phyloP scores from a whole-genome alignment of 805 yeast genomes.

The Candida arabinofermentans region DNA sequence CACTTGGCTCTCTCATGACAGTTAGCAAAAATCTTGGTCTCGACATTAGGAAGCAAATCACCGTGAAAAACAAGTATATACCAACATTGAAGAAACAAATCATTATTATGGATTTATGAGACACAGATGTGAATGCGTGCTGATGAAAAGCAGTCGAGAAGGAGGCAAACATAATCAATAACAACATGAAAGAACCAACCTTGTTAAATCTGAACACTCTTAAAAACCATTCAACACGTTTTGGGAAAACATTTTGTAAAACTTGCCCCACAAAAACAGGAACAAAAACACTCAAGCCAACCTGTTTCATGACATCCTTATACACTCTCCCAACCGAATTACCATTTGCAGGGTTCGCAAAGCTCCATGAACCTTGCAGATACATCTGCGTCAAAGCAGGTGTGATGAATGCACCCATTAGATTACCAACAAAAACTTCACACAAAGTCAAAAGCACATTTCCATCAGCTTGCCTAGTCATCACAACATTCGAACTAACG shows the following conservation, averaged over 20 bases:
- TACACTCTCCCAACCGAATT: slow-evolving; percentile 55
- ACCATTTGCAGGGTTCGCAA: slow-evolving; percentile 75
- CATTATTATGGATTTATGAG: slow-evolving; percentile 61
- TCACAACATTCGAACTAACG: slow-evolving; percentile 85
- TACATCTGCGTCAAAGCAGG: slow-evolving; percentile 82
- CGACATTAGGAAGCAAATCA: slow-evolving; percentile 53
- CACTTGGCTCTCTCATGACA: slow-evolving; percentile 43
- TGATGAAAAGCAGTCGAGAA: slow-evolving; percentile 87
- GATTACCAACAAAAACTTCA: slow-evolving; percentile 82
- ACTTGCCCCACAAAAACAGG: slow-evolving; percentile 90
- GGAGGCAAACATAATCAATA: slow-evolving; percentile 55
- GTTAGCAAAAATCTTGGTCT: slow-evolving; percentile 50
- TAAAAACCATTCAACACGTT: slow-evolving; percentile 56
- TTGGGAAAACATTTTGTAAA: slow-evolving; percentile 65
- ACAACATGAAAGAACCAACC: slow-evolving; percentile 75
- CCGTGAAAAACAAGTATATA: slow-evolving; percentile 71
- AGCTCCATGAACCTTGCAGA: slow-evolving; percentile 54
- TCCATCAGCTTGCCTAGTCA: slow-evolving; percentile 85
- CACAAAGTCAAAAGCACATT: slow-evolving; percentile 70
- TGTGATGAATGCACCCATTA: slow-evolving; percentile 81
- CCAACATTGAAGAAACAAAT: slow-evolving; percentile 81
- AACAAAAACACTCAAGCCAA: slow-evolving; percentile 74
- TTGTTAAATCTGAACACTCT: slow-evolving; percentile 59
- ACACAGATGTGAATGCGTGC: slow-evolving; percentile 56
- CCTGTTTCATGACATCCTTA: slow-evolving; percentile 77